phyloP scores from a whole-genome alignment of 352 stramenopile genomes.

The Phytopythium kandeliae region DNA sequence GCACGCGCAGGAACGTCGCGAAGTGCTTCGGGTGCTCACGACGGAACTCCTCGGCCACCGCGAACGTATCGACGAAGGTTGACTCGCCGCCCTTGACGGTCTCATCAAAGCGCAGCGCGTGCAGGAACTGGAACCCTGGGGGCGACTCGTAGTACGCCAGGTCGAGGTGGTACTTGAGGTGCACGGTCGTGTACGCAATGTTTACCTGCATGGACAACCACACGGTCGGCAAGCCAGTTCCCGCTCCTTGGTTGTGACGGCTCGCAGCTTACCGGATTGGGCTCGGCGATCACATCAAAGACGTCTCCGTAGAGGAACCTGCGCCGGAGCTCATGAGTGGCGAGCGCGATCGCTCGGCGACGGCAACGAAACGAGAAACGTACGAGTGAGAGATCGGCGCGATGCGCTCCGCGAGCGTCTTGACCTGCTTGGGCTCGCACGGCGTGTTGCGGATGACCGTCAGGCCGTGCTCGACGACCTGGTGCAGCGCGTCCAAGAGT shows the following conservation, averaged over 20 bases:
- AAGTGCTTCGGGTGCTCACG: slow-evolving; percentile 62
- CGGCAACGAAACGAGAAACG: slow-evolving; percentile 8
- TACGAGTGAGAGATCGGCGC: slow-evolving; percentile 79
- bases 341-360: not conserved
- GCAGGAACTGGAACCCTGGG: slow-evolving; percentile 93
- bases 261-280: slow-evolving; percentile 47
- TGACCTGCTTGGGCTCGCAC: slow-evolving; percentile 44
- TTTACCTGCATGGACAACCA: slow-evolving; percentile 64
- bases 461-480: slow-evolving; percentile 65
- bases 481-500: slow-evolving; percentile 58
- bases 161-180: slow-evolving; percentile 92
- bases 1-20: slow-evolving; percentile 70
- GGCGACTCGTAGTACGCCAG: slow-evolving; percentile 96
- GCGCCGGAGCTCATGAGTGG: not conserved
- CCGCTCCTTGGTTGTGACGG: not conserved
- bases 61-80: slow-evolving; percentile 84
- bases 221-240: no score
- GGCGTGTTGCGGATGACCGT: slow-evolving; percentile 75
- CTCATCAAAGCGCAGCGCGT: slow-evolving; percentile 86
- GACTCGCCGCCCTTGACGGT: slow-evolving; percentile 81
- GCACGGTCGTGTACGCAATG: slow-evolving; percentile 91
- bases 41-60: slow-evolving; percentile 64
- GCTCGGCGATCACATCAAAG: slow-evolving; percentile 80
- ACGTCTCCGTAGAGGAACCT: slow-evolving; percentile 84
- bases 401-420: slow-evolving; percentile 72